Evolutionary conservation across 352 stramenopile species (phyloP).

Genomic region (Phytophthora kernoviae): DNA sequence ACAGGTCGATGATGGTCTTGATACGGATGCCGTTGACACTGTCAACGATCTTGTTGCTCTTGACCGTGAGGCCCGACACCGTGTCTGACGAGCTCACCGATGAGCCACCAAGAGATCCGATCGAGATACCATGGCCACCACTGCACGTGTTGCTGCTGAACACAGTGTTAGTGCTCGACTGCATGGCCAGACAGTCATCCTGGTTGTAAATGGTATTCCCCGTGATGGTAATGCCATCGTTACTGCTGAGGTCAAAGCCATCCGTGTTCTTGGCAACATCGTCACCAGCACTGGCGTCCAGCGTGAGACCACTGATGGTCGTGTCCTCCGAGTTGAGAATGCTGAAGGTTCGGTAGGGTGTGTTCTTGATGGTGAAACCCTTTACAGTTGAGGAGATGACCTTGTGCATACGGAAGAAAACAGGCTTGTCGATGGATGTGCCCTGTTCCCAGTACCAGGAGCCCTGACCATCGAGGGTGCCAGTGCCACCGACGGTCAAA

Average conservation of each 20-base stretch:
- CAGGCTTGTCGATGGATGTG: constrained; percentile 29
- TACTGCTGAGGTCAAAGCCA: constrained; percentile 12
- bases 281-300: constrained; percentile 9
- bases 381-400: constrained; percentile 28
- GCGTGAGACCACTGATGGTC: constrained; percentile 11
- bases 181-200: not conserved
- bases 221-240: constrained; percentile 17
- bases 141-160: constrained; percentile 3
- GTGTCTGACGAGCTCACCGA: constrained; percentile 12
- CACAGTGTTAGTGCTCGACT: not conserved
- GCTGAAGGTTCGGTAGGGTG: constrained; percentile 33
- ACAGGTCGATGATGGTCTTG: constrained; percentile 2
- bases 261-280: constrained; percentile 7
- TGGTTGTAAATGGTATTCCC: constrained; percentile 21
- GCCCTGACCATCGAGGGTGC: constrained; percentile 42
- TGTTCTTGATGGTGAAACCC: constrained; percentile 39
- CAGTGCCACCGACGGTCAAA: constrained; percentile 30
- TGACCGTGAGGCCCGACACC: constrained; percentile 9
- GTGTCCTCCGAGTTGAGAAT: constrained; percentile 26
- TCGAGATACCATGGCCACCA: constrained; percentile 7
- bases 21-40: constrained; percentile 3
- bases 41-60: constrained; percentile 18
- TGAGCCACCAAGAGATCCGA: constrained; percentile 6
- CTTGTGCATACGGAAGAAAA: constrained; percentile 36
- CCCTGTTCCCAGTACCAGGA: constrained; percentile 47